A percentile compares a stretch with the other conserved stretches of the same genome.
phyloP scores from a whole-genome alignment of 441 rosid genomes.

The Populus tomentosa region DNA sequence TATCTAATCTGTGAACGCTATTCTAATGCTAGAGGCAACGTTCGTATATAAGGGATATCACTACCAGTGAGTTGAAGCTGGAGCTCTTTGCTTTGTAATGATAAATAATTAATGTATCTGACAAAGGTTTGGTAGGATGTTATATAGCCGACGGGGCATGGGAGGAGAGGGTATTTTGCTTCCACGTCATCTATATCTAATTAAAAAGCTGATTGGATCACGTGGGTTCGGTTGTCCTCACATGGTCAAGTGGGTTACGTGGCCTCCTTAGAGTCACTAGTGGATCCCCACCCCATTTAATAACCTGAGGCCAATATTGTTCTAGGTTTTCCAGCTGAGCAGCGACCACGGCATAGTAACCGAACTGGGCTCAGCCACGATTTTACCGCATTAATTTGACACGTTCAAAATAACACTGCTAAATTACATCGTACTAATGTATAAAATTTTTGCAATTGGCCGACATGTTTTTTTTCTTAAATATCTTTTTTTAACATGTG shows the following conservation, averaged over 20 bases:
- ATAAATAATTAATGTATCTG: background rate
- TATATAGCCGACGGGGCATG: too few relatives aligned
- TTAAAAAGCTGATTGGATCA: background rate
- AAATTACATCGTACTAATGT: too few relatives aligned
- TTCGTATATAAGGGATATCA: background rate
- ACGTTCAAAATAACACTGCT: background rate
- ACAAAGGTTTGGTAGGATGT: background rate
- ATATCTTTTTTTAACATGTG: too few relatives aligned
- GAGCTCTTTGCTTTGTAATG: background rate
- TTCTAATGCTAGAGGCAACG: background rate
- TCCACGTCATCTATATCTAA: too few relatives aligned
- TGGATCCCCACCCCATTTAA: background rate
- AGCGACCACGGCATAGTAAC: background rate
- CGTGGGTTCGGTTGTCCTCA: slow-evolving; percentile 28
- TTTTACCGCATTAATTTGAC: too few relatives aligned
- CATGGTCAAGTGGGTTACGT: slow-evolving; percentile 22
- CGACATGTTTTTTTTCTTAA: too few relatives aligned
- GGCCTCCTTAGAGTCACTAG: slow-evolving; percentile 11
- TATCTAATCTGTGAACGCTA: background rate
- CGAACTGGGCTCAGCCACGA: background rate
- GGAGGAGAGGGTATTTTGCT: too few relatives aligned
- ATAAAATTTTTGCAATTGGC: too few relatives aligned
- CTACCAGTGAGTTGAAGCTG: background rate
- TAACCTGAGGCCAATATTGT: slow-evolving; percentile 7
- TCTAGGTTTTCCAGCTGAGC: slow-evolving; percentile 9